phyloP scores from a whole-genome alignment of 2,329 filamentous ascomycete species.

The Gyromitra esculenta region DNA sequence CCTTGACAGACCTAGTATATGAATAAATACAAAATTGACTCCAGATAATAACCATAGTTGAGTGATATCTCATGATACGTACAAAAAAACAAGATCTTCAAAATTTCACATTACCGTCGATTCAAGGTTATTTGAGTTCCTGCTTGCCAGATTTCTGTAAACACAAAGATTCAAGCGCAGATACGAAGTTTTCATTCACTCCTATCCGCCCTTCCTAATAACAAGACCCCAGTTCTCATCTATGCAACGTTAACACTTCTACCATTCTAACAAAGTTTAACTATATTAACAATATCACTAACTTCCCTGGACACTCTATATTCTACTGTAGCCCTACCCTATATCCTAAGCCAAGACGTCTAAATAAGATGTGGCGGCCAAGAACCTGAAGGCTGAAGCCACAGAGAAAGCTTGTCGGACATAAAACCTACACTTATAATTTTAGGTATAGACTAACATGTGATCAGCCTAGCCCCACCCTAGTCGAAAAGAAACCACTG shows the following conservation, averaged over 20 bases:
- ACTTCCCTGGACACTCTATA: not conserved
- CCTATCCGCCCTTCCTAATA: too few species aligned
- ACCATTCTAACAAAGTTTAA: too few species aligned
- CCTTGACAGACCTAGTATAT: not conserved
- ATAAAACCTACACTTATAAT: not conserved
- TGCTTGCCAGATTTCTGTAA: not conserved
- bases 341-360: slow-evolving; percentile 6
- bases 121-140: too few species aligned
- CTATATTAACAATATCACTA: too few species aligned
- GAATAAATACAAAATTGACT: not conserved
- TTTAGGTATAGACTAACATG: not conserved
- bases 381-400: not conserved
- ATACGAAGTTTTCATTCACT: too few species aligned
- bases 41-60: not conserved
- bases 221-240: too few species aligned
- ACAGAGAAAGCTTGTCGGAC: not conserved
- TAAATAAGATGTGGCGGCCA: slow-evolving; percentile 32
- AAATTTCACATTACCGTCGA: too few species aligned
- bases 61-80: not conserved
- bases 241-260: too few species aligned
- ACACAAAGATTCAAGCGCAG: not conserved
- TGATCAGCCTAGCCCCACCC: not conserved
- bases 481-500: too few species aligned
- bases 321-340: not conserved
- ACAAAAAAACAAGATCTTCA: not conserved